Percentiles rank a stretch among this genome's conserved stretches.
Conservation (phyloP, 1,139 yeast species). For the Saccharomyces pastorianus region DNA sequence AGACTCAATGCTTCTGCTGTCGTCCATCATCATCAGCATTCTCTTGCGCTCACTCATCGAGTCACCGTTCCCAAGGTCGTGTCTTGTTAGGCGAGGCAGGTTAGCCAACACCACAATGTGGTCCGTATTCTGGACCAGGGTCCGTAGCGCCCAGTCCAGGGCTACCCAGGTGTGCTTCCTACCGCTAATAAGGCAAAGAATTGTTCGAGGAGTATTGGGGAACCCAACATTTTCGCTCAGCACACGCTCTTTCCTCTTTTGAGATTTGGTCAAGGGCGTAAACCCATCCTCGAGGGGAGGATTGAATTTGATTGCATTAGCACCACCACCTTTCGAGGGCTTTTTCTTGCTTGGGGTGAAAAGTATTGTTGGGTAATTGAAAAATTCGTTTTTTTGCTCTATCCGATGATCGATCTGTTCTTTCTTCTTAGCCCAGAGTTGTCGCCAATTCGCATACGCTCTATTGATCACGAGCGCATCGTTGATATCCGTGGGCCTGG, state of each 20-base stretch:
- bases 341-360: constrained; percentile 10
- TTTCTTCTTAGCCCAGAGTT: constrained; percentile 19
- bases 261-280: constrained; percentile 17
- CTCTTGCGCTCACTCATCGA: neutral
- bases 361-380: constrained; percentile 18
- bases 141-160: constrained; percentile 55
- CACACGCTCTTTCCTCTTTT: constrained; percentile 18
- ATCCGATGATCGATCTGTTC: constrained; percentile 12
- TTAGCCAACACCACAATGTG: constrained; percentile 49
- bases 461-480: constrained; percentile 27
- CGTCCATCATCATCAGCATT: constrained; percentile 1
- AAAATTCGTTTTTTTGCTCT: constrained; percentile 11
- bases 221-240: constrained; percentile 18
- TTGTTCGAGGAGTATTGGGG: constrained; percentile 40
- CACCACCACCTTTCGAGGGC: neutral
- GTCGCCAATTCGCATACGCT: constrained; percentile 19
- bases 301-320: neutral
- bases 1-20: constrained; percentile 2
- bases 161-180: constrained; percentile 75
- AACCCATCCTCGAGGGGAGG: constrained; percentile 12
- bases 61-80: neutral
- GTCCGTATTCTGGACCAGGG: constrained; percentile 53
- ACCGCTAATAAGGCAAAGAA: constrained; percentile 60
- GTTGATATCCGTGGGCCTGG: constrained; percentile 25
- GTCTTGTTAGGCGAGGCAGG: constrained; percentile 26